Conservation (phyloP, 257 asterid species). For the Solanum virginianum region DNA sequence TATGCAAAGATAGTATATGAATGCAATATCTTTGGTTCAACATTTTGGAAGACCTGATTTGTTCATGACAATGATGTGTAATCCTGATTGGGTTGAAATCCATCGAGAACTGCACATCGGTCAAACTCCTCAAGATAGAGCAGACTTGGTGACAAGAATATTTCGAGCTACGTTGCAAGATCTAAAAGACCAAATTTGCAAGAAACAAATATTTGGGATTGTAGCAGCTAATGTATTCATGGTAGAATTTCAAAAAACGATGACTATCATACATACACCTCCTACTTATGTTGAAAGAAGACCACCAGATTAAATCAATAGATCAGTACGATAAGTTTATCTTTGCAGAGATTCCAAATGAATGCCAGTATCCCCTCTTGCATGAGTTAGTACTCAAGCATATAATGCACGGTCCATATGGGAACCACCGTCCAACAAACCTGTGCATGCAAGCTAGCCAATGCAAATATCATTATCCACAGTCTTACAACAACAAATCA, state of each 20-base stretch:
- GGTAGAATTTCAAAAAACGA: neutral
- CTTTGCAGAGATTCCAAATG: neutral
- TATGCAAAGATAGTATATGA: too few species aligned
- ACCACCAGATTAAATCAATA: neutral
- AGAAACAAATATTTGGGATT: neutral
- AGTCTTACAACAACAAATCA: neutral
- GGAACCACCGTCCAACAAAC: neutral
- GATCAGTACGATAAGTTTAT: neutral
- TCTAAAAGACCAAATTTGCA: neutral
- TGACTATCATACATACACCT: neutral
- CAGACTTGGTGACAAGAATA: neutral
- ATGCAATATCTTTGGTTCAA: too few species aligned
- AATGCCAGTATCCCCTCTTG: neutral
- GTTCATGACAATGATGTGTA: too few species aligned
- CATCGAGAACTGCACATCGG: neutral
- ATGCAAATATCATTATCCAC: neutral
- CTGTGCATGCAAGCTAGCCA: neutral
- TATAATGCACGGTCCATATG: constrained; percentile 1
- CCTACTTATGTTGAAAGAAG: neutral
- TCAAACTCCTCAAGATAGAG: neutral
- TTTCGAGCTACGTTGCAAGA: neutral
- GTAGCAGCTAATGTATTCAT: neutral
- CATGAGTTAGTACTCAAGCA: neutral
- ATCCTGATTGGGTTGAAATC: too few species aligned
- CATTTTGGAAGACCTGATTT: too few species aligned